Conservation (phyloP, 805 yeast genomes). For the Candida silvatica region DNA sequence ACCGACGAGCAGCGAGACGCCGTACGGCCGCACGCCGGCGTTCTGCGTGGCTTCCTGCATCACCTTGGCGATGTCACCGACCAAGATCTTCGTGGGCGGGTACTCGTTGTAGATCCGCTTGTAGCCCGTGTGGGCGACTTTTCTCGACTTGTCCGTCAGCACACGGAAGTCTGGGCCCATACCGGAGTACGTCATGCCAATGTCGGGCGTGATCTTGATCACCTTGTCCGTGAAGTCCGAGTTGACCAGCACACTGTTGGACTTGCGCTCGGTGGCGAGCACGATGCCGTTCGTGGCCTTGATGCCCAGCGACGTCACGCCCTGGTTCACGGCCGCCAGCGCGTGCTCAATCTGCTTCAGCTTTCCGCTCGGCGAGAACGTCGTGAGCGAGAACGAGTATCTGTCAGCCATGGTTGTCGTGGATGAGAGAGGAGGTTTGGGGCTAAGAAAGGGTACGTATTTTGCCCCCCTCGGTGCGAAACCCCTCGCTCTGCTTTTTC, state of each 20-base stretch:
- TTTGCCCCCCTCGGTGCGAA: too few relatives aligned
- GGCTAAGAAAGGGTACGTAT: too few relatives aligned
- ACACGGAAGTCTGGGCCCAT: conserved; percentile 99
- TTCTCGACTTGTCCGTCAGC: conserved; percentile 86
- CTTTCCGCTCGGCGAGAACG: conserved; percentile 98
- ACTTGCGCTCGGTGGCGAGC: conserved; percentile 91
- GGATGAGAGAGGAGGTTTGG: neutral
- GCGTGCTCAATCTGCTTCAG: conserved; percentile 98
- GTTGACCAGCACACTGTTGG: conserved; percentile 69
- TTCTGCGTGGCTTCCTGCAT: conserved; percentile 99
- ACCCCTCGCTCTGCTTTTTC: too few relatives aligned
- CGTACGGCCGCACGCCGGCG: conserved; percentile 99
- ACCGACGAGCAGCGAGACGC: conserved; percentile 89
- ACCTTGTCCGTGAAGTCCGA: conserved; percentile 71
- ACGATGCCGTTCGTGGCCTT: conserved; percentile 92
- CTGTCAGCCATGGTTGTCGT: conserved; percentile 79
- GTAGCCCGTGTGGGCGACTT: conserved; percentile 86
- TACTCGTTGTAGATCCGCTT: conserved; percentile 92
- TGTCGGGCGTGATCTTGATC: conserved; percentile 82
- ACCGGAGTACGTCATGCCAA: conserved; percentile 95
- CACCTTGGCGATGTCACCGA: conserved; percentile 88
- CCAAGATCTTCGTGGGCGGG: conserved; percentile 92
- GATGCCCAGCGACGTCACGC: conserved; percentile 94
- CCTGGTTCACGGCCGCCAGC: conserved; percentile 93
- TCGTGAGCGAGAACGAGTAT: conserved; percentile 93